Percentiles rank a stretch among this genome's conserved stretches.
These are phyloP conservation scores for Geosiphon pyriformis DNA, from an alignment of 192 early-diverging fungal species.

Conservation along the genomic window DNA sequence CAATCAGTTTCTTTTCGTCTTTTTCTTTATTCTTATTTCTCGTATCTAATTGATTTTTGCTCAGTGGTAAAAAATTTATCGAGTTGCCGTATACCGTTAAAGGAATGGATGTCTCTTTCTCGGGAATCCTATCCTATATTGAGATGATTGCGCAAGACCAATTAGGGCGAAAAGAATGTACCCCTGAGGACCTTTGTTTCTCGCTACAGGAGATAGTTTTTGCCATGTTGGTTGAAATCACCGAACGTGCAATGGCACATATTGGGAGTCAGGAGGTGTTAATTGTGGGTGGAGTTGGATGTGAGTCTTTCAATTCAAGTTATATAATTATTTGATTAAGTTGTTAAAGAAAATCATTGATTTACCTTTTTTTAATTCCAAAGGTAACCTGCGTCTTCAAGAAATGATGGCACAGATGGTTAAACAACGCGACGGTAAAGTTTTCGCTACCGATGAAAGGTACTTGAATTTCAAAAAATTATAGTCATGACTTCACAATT, in stretches of 20 bases:
- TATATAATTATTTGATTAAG: neutral
- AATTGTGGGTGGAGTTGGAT: conserved; percentile 96
- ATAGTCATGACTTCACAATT: conserved; percentile 8
- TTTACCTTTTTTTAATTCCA: neutral
- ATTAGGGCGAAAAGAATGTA: conserved; percentile 44
- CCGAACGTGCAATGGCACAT: conserved; percentile 98
- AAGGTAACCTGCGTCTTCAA: conserved; percentile 84
- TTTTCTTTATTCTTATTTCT: conserved; percentile 3
- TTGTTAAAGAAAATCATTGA: neutral
- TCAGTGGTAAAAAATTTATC: conserved; percentile 75
- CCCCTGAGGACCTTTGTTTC: conserved; percentile 91
- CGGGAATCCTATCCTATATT: conserved; percentile 88
- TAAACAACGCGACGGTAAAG: conserved; percentile 71
- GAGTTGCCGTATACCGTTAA: conserved; percentile 96
- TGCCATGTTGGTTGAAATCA: conserved; percentile 99
- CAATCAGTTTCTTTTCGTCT: neutral
- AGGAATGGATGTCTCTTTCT: conserved; percentile 99
- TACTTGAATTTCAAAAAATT: conserved; percentile 32
- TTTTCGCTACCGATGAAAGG: conserved; percentile 96
- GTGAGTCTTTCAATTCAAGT: too few species aligned
- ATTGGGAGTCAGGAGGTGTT: conserved; percentile 86
- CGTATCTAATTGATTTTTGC: neutral
- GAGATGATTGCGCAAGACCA: conserved; percentile 67
- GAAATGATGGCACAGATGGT: conserved; percentile 99
- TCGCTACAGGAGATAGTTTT: conserved; percentile 96